Base-by-base conservation (phyloP, 305 asterid species). In the Striga hermonthica region DNA sequence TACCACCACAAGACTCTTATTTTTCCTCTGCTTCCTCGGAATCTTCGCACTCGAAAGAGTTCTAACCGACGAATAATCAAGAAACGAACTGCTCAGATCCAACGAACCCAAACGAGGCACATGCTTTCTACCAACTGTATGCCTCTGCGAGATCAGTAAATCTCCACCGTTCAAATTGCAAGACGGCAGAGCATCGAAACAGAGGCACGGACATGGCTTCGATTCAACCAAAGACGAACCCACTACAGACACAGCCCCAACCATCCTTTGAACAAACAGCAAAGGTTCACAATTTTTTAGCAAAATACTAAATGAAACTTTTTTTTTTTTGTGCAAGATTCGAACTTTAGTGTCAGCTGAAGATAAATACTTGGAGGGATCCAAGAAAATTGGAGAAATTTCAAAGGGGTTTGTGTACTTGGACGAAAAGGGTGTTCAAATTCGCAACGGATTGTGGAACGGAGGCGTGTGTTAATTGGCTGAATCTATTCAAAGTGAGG, bases 151-250 rank as follows among this genome's bases (percentile, higher is more conserved):
- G 66, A 13, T 37, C 52, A 66, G 6, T 8, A 8, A 62, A 50
- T 82, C 85, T 44, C 80, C 85, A 13, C 15, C 60, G 39, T 9
- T 31, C 60, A 54, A 22, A 54, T 54, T 54, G 59, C 70, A 50
- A 11, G 71, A 64, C 71, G 81, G 72, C 68, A 77, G 36, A 63
- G 77, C 84, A 72, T 81, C 86, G 65, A 79, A 66, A 64, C 83
- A 75, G 63, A 79, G 65, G 62, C 91, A 75, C 6, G 83, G 82
- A 28, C 80, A 64, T 13, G 81, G 43, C 59, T 69, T 80, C 8
- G 78, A 73, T 69, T 79, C 89, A 22, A 75, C 77, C 77, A 76
- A 50, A 4, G 88, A 65, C 37, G 84, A 84, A 68, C 81, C 83
- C 70, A 78, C 84, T 57, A 74, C 73, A 65, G 81, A 80, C 12